phyloP scores from a whole-genome alignment of 1,139 yeast genomes.

The Scheffersomyces segobiensis region DNA sequence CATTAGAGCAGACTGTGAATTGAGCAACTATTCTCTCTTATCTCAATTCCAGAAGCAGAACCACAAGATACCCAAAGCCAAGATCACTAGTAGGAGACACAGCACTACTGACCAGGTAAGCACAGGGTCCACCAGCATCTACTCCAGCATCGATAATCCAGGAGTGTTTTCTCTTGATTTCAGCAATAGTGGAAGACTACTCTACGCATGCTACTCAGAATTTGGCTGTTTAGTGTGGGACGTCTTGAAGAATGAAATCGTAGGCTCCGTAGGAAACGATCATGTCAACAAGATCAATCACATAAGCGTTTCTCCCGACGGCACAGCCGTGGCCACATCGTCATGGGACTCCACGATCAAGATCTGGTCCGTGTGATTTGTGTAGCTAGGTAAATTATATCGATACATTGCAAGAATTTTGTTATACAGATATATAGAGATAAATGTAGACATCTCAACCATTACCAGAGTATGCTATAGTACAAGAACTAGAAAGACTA shows the following conservation, averaged over 20 bases:
- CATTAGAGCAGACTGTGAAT: slow-evolving; percentile 71
- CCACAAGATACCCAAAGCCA: not conserved
- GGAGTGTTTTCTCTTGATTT: slow-evolving; percentile 74
- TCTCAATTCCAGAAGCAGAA: slow-evolving; percentile 9
- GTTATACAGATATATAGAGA: not conserved
- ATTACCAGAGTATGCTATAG: not conserved
- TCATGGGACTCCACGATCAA: slow-evolving; percentile 72
- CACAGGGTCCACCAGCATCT: slow-evolving; percentile 6
- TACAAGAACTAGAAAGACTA: not conserved
- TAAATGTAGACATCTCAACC: slow-evolving; percentile 3
- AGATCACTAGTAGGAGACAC: slow-evolving; percentile 10
- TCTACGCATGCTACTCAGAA: slow-evolving; percentile 77
- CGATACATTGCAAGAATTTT: not conserved
- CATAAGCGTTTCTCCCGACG: slow-evolving; percentile 72
- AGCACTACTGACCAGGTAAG: not conserved
- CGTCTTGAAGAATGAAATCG: slow-evolving; percentile 59
- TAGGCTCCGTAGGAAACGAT: slow-evolving; percentile 57
- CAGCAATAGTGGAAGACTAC: slow-evolving; percentile 71
- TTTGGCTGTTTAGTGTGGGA: slow-evolving; percentile 82
- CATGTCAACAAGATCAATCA: slow-evolving; percentile 64
- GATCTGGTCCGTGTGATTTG: slow-evolving; percentile 52
- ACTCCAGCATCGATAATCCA: slow-evolving; percentile 50
- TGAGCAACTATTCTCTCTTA: slow-evolving; percentile 51
- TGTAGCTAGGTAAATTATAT: not conserved
- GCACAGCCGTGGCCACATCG: slow-evolving; percentile 68